Evolutionary conservation across 192 early-diverging fungal species (phyloP), one percentile per base, ranked within the genome.

Genomic region (Powellomyces hirtus): DNA sequence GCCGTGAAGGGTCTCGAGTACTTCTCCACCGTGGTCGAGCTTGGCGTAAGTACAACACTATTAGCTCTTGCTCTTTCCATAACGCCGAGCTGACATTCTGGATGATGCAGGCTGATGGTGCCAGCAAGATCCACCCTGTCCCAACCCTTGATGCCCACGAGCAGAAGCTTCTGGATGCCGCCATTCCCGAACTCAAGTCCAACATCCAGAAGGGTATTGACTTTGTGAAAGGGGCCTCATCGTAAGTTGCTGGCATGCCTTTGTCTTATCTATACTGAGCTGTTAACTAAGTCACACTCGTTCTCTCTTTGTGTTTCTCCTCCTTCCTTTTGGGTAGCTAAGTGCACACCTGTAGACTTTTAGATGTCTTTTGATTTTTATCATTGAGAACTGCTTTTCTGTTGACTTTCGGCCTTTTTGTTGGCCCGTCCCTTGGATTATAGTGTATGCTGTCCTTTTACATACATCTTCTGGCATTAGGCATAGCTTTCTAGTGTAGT

Each of bases 161-260:
- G 74, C 59, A 88, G 76, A 72, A 75, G 52, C 77, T 88, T n/a
- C 72, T 79, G 26, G 79, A 74, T 18, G 84, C 80, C 60, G 75
- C 75, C 51, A 73, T 88, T 50, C 73, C 81, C 35, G 82, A 87
- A 61, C 77, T 88, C 44, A 85, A 87, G 75, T 62, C 64, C 44
- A 86, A 83, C 79, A 88, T 88, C 68, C 71, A 80, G 62, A 88
- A 88, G 81, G 97, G 97, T 37, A 79, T 89, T 50, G 81, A 83
- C 59, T 98, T 96, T 85, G 88, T 89, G 76, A 72, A 72, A 31
- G 30, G 30, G 16, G 13, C 40, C 22, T 64, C 45, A 38, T n/a
- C 69, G 60, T 71, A 63, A 71, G 69, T 31, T 58, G 22, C 0
- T 1, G 22, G 53, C 14, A 26, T 14, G 1, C 26, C 1, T 0